Percentiles rank a stretch among this genome's conserved stretches.
These are phyloP conservation scores for Pyrus communis DNA, from an alignment of 306 rosid species.

Conservation along the genomic window DNA sequence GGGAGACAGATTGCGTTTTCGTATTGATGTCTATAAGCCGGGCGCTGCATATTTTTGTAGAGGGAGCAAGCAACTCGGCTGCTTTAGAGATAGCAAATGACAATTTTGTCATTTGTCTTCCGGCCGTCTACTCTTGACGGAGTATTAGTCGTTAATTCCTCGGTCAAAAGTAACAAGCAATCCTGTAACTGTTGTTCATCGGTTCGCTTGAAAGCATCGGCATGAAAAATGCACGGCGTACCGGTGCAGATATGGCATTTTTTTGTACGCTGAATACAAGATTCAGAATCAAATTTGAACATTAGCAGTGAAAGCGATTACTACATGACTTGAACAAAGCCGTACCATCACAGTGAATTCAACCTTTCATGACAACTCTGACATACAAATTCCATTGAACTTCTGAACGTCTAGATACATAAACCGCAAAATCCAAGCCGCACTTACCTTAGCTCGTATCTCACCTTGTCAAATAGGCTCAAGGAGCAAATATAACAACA, in stretches of 20 bases:
- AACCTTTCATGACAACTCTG: background rate
- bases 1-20: background rate
- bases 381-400: background rate
- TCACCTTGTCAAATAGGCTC: background rate
- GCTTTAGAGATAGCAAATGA: slow-evolving; percentile 21
- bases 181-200: background rate
- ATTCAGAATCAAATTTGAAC: background rate
- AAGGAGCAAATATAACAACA: background rate
- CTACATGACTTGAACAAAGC: background rate
- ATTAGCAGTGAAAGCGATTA: background rate
- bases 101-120: too few species aligned
- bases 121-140: too few species aligned
- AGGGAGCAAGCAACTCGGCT: slow-evolving; percentile 66
- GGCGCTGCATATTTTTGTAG: slow-evolving; percentile 40
- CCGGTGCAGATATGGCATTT: background rate
- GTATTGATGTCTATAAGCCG: background rate
- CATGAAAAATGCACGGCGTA: background rate
- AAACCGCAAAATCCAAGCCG: background rate
- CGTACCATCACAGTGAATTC: background rate
- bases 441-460: background rate
- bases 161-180: background rate
- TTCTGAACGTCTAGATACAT: background rate
- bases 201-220: background rate
- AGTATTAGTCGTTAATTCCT: too few species aligned
- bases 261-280: background rate